Percentiles rank a stretch among this genome's conserved stretches.
phyloP scores from a whole-genome alignment of 208 protist species.

The Crithidia acanthocephali region DNA sequence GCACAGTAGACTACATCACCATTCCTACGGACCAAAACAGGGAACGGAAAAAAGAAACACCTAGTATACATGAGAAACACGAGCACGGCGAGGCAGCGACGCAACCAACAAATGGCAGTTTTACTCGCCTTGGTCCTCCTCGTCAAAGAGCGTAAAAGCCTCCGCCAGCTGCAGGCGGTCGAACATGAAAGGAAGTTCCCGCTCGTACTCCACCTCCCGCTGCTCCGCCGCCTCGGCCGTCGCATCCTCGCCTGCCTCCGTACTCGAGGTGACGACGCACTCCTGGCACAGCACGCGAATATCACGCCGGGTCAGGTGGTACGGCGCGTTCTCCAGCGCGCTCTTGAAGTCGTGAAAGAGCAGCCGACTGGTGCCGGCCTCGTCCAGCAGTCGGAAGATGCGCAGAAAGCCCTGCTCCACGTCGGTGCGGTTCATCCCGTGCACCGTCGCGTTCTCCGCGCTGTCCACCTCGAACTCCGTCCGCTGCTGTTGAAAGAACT shows the following conservation, averaged over 20 bases:
- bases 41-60: too few relatives aligned
- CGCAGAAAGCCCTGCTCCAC: slow-evolving; percentile 80
- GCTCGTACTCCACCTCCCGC: slow-evolving; percentile 74
- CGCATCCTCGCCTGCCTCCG: slow-evolving; percentile 17
- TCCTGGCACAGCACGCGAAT: slow-evolving; percentile 73
- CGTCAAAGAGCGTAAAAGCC: slow-evolving; percentile 73
- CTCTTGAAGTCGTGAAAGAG: slow-evolving; percentile 63
- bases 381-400: slow-evolving; percentile 74
- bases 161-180: slow-evolving; percentile 73
- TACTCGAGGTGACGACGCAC: slow-evolving; percentile 42
- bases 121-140: slow-evolving; percentile 24
- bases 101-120: too few relatives aligned
- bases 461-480: slow-evolving; percentile 61
- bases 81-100: too few relatives aligned
- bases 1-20: too few relatives aligned
- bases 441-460: slow-evolving; percentile 61
- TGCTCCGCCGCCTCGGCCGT: background rate
- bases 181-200: slow-evolving; percentile 75
- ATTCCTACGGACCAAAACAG: too few relatives aligned
- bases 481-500: slow-evolving; percentile 74
- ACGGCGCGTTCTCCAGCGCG: slow-evolving; percentile 69
- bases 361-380: slow-evolving; percentile 59
- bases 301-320: slow-evolving; percentile 85
- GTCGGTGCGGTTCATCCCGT: slow-evolving; percentile 81
- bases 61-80: too few relatives aligned